Evolutionary conservation across 768 basidiomycete species (phyloP).

Genomic region (Cystofilobasidium bisporidii): DNA sequence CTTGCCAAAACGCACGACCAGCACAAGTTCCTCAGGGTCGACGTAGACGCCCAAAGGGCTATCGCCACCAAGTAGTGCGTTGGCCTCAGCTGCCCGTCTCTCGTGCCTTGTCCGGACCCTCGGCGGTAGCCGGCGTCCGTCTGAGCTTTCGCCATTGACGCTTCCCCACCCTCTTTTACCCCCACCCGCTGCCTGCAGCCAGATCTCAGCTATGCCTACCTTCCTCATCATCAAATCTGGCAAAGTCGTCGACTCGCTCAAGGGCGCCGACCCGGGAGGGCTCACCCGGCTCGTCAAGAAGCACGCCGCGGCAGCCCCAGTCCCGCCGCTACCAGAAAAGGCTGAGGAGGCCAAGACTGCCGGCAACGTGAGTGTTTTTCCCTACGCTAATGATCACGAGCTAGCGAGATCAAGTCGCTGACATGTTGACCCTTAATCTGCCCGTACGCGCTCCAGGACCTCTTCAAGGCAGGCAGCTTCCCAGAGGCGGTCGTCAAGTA

Average conservation of each 20-base stretch:
- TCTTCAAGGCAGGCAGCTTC: conserved; percentile 17
- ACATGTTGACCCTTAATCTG: too few relatives aligned
- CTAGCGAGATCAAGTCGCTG: too few relatives aligned
- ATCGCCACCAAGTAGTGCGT: conserved; percentile 26
- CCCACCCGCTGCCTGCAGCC: neutral
- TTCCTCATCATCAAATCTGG: conserved; percentile 23
- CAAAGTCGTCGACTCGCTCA: conserved; percentile 22
- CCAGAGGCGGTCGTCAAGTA: conserved; percentile 10
- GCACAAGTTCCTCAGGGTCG: conserved; percentile 20
- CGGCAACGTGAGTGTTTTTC: conserved; percentile 17
- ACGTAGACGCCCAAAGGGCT: conserved; percentile 22
- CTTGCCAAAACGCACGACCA: neutral
- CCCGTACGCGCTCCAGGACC: neutral
- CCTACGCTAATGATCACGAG: neutral
- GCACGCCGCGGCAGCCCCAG: conserved; percentile 20
- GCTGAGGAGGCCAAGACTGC: conserved; percentile 21
- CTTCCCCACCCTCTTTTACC: too few relatives aligned
- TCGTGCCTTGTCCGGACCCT: neutral
- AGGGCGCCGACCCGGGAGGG: conserved; percentile 27
- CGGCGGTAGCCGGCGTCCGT: neutral
- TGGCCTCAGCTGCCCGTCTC: neutral
- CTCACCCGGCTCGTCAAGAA: conserved; percentile 14
- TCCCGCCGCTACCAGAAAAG: conserved; percentile 19
- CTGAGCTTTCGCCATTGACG: too few relatives aligned
- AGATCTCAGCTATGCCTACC: conserved; percentile 25